These are phyloP conservation scores for Elsinoe perseae DNA, from an alignment of 2,329 filamentous ascomycete genomes.

Conservation along the genomic window DNA sequence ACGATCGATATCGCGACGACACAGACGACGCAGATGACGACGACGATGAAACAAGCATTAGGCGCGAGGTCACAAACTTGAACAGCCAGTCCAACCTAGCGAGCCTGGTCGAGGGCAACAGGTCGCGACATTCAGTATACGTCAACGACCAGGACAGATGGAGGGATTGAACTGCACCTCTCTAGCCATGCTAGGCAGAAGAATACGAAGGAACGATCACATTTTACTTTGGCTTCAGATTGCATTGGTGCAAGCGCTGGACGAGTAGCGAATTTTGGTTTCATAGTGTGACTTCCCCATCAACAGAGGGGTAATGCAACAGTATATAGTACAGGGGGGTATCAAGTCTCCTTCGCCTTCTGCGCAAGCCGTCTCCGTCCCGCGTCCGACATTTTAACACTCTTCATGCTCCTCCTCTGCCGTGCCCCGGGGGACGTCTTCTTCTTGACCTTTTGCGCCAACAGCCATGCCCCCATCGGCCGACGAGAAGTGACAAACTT, in stretches of 20 bases:
- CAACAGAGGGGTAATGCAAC: neutral
- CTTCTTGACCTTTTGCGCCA: slow-evolving; percentile 46
- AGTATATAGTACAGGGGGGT: slow-evolving; percentile 1
- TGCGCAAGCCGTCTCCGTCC: slow-evolving; percentile 12
- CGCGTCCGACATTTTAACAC: slow-evolving; percentile 16
- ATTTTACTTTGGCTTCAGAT: neutral
- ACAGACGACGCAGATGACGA: slow-evolving; percentile 9
- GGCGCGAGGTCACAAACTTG: slow-evolving; percentile 21
- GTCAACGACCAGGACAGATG: slow-evolving; percentile 10
- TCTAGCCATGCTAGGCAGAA: neutral
- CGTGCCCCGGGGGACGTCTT: slow-evolving; percentile 46
- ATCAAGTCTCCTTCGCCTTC: slow-evolving; percentile 1
- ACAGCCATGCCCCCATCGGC: slow-evolving; percentile 65
- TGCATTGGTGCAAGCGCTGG: neutral
- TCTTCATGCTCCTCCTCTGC: slow-evolving; percentile 56
- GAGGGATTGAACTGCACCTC: neutral
- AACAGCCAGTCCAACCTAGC: slow-evolving; percentile 15
- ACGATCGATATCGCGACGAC: slow-evolving; percentile 11
- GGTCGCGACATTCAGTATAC: slow-evolving; percentile 5
- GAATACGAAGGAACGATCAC: neutral
- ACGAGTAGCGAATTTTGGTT: slow-evolving; percentile 1
- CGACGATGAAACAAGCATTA: slow-evolving; percentile 24
- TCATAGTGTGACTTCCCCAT: neutral
- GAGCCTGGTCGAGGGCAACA: slow-evolving; percentile 13
- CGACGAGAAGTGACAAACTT: slow-evolving; percentile 60